Conservation (phyloP, 2,329 filamentous ascomycete genomes). For the Bertia moriformis region DNA sequence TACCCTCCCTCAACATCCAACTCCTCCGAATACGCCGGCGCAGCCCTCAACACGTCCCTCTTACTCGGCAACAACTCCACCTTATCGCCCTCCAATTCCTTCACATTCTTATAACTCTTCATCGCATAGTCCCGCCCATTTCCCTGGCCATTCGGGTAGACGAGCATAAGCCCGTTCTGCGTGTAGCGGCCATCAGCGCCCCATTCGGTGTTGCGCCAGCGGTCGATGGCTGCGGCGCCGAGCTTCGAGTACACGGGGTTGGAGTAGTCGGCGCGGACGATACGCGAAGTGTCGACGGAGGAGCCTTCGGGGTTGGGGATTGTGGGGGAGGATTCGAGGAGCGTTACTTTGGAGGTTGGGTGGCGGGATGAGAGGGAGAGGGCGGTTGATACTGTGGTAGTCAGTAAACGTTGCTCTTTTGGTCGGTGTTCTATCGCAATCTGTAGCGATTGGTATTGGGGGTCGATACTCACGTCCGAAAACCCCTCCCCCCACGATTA, state of each 20-base stretch:
- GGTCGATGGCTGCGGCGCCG: conserved; percentile 52
- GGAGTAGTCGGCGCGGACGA: conserved; percentile 65
- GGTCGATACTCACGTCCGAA: conserved; percentile 23
- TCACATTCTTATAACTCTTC: conserved; percentile 46
- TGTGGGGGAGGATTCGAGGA: not conserved
- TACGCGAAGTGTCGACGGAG: conserved; percentile 48
- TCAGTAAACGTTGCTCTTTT: not conserved
- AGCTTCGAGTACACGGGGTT: conserved; percentile 64
- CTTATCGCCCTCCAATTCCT: conserved; percentile 26
- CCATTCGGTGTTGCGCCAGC: conserved; percentile 49
- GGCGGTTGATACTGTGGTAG: conserved; percentile 1
- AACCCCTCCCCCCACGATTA: conserved; percentile 24
- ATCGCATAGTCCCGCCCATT: conserved; percentile 42
- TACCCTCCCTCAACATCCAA: conserved; percentile 39
- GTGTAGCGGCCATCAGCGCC: conserved; percentile 54
- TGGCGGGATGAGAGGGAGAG: not conserved
- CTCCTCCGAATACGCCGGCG: conserved; percentile 24
- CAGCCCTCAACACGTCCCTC: conserved; percentile 28
- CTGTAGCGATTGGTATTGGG: too few relatives aligned
- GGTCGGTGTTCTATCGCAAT: not conserved
- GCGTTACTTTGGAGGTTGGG: not conserved
- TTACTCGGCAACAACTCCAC: conserved; percentile 17
- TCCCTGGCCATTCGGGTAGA: conserved; percentile 19
- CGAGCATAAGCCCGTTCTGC: conserved; percentile 53
- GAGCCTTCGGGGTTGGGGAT: conserved; percentile 43